A percentile compares a stretch with the other conserved stretches of the same genome.
Conservation (phyloP, 169 alveolate species). For the Miamiensis avidus region DNA sequence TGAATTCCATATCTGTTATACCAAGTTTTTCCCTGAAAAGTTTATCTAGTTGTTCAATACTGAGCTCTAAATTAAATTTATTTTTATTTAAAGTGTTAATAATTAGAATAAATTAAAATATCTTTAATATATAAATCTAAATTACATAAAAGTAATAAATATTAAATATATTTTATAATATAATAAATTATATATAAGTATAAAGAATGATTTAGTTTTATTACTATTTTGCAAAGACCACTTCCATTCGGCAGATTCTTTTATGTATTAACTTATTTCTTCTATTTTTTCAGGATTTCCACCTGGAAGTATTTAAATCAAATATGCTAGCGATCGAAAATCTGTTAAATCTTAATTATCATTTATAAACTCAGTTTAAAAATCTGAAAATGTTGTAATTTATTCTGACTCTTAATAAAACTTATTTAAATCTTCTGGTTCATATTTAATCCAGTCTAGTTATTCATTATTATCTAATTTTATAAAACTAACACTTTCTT, state of each 20-base stretch:
- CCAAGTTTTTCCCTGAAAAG: neutral
- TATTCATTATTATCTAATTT: constrained; percentile 7
- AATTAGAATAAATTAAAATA: neutral
- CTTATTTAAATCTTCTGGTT: constrained; percentile 1
- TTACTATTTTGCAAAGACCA: neutral
- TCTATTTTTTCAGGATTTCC: constrained; percentile 1
- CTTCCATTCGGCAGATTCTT: neutral
- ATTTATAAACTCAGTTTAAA: neutral
- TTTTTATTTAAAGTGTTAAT: too few relatives aligned
- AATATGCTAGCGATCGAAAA: constrained; percentile 15
- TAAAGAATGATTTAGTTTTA: neutral
- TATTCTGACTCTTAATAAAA: constrained; percentile 22
- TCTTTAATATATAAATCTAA: neutral
- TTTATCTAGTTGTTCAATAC: neutral
- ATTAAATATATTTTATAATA: neutral
- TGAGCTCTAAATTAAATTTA: too few relatives aligned
- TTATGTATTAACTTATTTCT: neutral
- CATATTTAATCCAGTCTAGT: constrained; percentile 17
- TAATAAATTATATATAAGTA: neutral
- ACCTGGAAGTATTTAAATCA: constrained; percentile 10
- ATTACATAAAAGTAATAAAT: neutral
- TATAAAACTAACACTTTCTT: constrained; percentile 1
- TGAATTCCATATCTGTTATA: constrained; percentile 2
- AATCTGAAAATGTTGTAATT: constrained; percentile 12
- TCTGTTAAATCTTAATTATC: neutral